Evolutionary conservation across 2,329 filamentous ascomycete genomes (phyloP).

Genomic region (Penicillium sp.): DNA sequence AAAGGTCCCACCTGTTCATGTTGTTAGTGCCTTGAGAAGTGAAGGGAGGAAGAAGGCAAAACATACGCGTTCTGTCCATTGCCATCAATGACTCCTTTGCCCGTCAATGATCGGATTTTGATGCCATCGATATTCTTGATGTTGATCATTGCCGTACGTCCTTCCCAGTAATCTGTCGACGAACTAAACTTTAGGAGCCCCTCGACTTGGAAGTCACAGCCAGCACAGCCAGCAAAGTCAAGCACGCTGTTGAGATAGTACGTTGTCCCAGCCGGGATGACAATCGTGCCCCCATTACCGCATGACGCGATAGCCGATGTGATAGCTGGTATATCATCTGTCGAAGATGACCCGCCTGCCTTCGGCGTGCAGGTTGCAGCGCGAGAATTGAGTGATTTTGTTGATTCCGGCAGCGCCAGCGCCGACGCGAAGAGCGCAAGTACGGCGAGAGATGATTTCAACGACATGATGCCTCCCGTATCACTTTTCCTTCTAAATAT

Average conservation of each 20-base stretch:
- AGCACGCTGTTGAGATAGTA: slow-evolving; percentile 49
- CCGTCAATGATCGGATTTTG: slow-evolving; percentile 44
- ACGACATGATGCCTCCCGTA: neutral
- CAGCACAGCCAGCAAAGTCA: slow-evolving; percentile 44
- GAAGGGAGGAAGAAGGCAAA: neutral
- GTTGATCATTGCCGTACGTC: slow-evolving; percentile 42
- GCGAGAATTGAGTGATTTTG: slow-evolving; percentile 14
- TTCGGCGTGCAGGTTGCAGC: slow-evolving; percentile 35
- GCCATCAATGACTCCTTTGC: slow-evolving; percentile 48
- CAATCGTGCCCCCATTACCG: slow-evolving; percentile 48
- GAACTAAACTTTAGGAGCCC: slow-evolving; percentile 44
- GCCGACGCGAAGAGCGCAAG: slow-evolving; percentile 6
- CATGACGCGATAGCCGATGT: slow-evolving; percentile 43
- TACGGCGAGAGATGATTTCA: neutral
- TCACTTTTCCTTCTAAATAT: neutral
- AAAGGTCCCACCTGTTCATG: slow-evolving; percentile 38
- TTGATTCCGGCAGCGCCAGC: slow-evolving; percentile 5
- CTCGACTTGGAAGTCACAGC: slow-evolving; percentile 51
- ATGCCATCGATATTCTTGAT: slow-evolving; percentile 40
- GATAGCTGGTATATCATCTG: slow-evolving; percentile 50
- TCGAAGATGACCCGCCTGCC: slow-evolving; percentile 31
- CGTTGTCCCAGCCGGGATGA: slow-evolving; percentile 44
- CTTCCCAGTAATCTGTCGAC: slow-evolving; percentile 46
- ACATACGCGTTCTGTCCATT: slow-evolving; percentile 46
- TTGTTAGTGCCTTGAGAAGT: neutral